Evolutionary conservation across 1,284 basidiomycete genomes (phyloP).

Genomic region (Cryptococcus amylolentus): DNA sequence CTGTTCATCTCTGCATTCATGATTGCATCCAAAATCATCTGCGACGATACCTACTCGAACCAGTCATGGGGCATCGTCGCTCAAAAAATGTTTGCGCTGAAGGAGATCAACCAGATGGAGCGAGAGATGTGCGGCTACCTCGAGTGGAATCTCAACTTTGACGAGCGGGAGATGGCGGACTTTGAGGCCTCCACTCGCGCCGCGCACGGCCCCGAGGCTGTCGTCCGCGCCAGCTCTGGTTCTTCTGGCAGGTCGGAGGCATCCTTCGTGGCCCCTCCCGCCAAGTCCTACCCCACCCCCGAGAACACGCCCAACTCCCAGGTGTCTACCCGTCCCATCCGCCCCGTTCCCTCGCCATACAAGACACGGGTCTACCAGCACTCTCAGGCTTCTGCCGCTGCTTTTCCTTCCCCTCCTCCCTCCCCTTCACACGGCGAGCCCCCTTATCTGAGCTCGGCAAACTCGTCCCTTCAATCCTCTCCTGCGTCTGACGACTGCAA

Average conservation of each 20-base stretch:
- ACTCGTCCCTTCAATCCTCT: conserved; percentile 41
- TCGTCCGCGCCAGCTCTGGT: conserved; percentile 15
- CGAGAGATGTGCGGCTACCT: conserved; percentile 88
- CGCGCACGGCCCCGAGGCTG: conserved; percentile 38
- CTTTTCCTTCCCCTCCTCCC: conserved; percentile 32
- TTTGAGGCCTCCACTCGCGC: conserved; percentile 39
- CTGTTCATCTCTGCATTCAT: conserved; percentile 91
- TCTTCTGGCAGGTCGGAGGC: conserved; percentile 17
- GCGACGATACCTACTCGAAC: conserved; percentile 95
- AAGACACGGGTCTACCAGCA: conserved; percentile 24
- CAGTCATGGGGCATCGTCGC: conserved; percentile 93
- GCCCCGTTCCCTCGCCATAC: conserved; percentile 39
- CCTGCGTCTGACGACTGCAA: conserved; percentile 48
- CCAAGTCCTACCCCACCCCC: conserved; percentile 42
- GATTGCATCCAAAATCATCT: conserved; percentile 67
- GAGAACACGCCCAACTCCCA: conserved; percentile 41
- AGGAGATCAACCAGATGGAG: conserved; percentile 96
- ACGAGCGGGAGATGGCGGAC: conserved; percentile 38
- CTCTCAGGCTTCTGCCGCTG: conserved; percentile 9
- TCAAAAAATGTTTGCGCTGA: conserved; percentile 81
- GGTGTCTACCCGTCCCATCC: conserved; percentile 28
- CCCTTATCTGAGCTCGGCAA: conserved; percentile 39
- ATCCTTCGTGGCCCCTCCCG: conserved; percentile 4
- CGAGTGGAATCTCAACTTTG: conserved; percentile 72
- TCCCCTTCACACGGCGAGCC: conserved; percentile 34